A percentile compares a stretch with the other conserved stretches of the same genome.
These are phyloP conservation scores for Carallia pectinifolia DNA, from an alignment of 345 rosid species.

Conservation along the genomic window DNA sequence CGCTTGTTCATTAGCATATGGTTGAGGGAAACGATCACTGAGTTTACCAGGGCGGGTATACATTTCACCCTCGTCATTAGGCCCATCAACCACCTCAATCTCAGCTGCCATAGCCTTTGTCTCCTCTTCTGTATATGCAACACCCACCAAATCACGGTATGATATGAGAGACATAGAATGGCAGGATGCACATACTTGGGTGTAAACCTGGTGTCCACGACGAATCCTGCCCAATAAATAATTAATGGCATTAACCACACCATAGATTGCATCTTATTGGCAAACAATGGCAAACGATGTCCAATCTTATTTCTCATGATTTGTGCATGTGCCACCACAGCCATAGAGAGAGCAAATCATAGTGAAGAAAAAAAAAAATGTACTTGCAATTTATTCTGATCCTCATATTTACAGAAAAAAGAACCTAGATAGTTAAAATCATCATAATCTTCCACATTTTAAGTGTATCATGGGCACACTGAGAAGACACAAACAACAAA, in stretches of 20 bases:
- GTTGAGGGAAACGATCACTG: constrained; percentile 92
- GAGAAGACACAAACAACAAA: neutral
- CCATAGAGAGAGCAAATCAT: neutral
- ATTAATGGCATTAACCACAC: constrained; percentile 6
- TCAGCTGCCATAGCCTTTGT: constrained; percentile 99
- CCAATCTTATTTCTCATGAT: neutral
- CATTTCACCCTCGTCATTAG: constrained; percentile 99
- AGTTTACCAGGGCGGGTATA: constrained; percentile 97
- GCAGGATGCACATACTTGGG: constrained; percentile 98
- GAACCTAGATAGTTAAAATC: neutral
- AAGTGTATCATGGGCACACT: neutral
- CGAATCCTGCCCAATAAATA: constrained; percentile 72
- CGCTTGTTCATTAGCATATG: constrained; percentile 87
- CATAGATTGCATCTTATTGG: neutral
- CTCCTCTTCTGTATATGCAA: constrained; percentile 98
- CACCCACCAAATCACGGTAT: constrained; percentile 93
- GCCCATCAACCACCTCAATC: constrained; percentile 97
- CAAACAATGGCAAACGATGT: constrained; percentile 4
- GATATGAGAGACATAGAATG: constrained; percentile 97
- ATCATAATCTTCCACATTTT: neutral
- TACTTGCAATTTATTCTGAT: too few species aligned
- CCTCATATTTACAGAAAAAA: too few species aligned
- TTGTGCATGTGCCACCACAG: neutral
- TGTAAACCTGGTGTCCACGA: constrained; percentile 98
- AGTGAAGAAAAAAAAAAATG: too few species aligned